A percentile compares a stretch with the other conserved stretches of the same genome.
These are phyloP conservation scores for Podaxis sp. DNA, from an alignment of 768 basidiomycete genomes.

Conservation along the genomic window DNA sequence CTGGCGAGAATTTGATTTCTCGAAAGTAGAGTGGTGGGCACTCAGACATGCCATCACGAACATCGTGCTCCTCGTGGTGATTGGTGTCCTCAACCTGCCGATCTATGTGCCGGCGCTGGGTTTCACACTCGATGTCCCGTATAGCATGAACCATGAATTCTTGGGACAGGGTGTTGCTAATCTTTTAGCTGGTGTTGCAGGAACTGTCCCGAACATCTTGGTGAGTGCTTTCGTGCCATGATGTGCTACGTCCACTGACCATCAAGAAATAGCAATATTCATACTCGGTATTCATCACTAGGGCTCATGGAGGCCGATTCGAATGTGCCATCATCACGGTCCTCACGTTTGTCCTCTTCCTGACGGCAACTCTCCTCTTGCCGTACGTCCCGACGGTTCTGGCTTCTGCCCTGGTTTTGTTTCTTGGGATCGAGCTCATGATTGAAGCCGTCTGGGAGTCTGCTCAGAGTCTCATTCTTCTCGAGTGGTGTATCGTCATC, in stretches of 20 bases:
- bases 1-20: slow-evolving; percentile 23
- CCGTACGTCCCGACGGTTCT: slow-evolving; percentile 24
- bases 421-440: slow-evolving; percentile 24
- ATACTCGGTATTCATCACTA: slow-evolving; percentile 22
- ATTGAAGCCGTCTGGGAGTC: slow-evolving; percentile 24
- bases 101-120: slow-evolving; percentile 24
- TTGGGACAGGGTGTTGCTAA: slow-evolving; percentile 23
- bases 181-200: slow-evolving; percentile 20
- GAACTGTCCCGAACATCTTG: slow-evolving; percentile 21
- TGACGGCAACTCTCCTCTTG: slow-evolving; percentile 18
- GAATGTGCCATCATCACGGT: slow-evolving; percentile 18
- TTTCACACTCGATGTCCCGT: slow-evolving; percentile 21
- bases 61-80: slow-evolving; percentile 22
- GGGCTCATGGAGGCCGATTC: slow-evolving; percentile 24
- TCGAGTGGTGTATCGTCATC: slow-evolving; percentile 22
- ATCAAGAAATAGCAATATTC: slow-evolving; percentile 18
- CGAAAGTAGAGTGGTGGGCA: slow-evolving; percentile 22
- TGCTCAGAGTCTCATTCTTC: slow-evolving; percentile 17
- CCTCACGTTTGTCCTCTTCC: slow-evolving; percentile 19
- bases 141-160: slow-evolving; percentile 26
- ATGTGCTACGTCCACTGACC: neutral
- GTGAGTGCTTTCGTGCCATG: slow-evolving; percentile 9
- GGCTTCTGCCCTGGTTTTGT: slow-evolving; percentile 22
- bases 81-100: slow-evolving; percentile 24
- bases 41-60: slow-evolving; percentile 19